Evolutionary conservation across 495 filamentous ascomycete genomes (phyloP).

Genomic region (Aspergillus nanangensis): DNA sequence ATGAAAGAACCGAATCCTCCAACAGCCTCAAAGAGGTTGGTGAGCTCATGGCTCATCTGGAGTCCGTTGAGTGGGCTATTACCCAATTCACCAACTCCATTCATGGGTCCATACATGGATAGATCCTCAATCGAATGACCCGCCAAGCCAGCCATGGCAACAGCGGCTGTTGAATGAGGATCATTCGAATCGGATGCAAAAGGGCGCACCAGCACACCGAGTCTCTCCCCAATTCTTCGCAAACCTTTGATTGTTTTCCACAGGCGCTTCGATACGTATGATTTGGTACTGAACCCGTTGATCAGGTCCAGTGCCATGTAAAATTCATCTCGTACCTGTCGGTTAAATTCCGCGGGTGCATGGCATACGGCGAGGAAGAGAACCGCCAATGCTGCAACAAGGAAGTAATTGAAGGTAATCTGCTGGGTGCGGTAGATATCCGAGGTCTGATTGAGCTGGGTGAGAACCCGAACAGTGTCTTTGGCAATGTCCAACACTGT

Average conservation of each 20-base stretch:
- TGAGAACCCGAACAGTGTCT: conserved; percentile 71
- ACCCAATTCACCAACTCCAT: conserved; percentile 43
- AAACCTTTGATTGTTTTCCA: conserved; percentile 80
- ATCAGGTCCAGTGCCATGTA: conserved; percentile 82
- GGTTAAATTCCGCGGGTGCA: conserved; percentile 71
- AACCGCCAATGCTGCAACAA: conserved; percentile 74
- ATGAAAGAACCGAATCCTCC: conserved; percentile 50
- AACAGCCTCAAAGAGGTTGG: conserved; percentile 67
- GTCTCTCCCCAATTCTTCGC: conserved; percentile 71
- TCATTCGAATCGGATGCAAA: conserved; percentile 41
- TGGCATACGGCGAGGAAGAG: conserved; percentile 81
- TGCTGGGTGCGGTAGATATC: conserved; percentile 78
- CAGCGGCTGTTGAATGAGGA: conserved; percentile 61
- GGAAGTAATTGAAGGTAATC: conserved; percentile 83
- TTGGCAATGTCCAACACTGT: conserved; percentile 74
- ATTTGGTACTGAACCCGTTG: conserved; percentile 72
- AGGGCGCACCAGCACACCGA: conserved; percentile 61
- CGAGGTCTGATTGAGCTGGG: conserved; percentile 70
- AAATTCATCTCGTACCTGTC: conserved; percentile 73
- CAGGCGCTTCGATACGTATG: conserved; percentile 71
- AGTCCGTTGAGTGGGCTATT: conserved; percentile 58
- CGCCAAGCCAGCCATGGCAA: conserved; percentile 70
- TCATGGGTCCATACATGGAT: conserved; percentile 47
- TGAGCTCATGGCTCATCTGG: conserved; percentile 62
- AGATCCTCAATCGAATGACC: conserved; percentile 63